Evolutionary conservation across 768 basidiomycete genomes (phyloP).

Genomic region (Antrodiella citrinella): DNA sequence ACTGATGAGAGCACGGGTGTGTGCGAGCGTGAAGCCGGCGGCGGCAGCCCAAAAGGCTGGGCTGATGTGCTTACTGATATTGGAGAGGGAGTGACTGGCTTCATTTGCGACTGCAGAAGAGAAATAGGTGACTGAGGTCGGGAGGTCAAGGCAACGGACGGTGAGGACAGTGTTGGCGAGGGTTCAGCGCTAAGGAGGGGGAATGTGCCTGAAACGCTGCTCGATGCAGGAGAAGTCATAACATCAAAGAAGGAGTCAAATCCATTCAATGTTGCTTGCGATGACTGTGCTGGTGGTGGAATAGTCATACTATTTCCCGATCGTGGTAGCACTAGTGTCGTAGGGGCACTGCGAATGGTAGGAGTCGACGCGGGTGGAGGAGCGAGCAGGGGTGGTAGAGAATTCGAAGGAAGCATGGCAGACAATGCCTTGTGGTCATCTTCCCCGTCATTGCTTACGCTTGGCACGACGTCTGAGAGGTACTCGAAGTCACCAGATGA

Average conservation of each 20-base stretch:
- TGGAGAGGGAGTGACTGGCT: conserved; percentile 9
- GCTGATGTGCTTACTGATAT: neutral
- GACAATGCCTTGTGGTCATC: conserved; percentile 31
- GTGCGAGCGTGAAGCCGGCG: neutral
- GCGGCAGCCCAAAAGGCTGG: neutral
- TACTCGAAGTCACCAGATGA: conserved; percentile 80
- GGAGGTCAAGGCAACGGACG: neutral
- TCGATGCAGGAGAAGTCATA: neutral
- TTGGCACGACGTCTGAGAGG: conserved; percentile 60
- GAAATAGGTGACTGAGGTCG: neutral
- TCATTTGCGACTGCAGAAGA: neutral
- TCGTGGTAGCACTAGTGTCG: neutral
- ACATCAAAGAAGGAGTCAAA: neutral
- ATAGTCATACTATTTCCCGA: neutral
- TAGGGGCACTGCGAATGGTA: neutral
- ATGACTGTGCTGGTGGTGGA: neutral
- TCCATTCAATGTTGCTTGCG: neutral
- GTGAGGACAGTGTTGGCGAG: neutral
- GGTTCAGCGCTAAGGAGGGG: neutral
- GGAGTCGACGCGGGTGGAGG: conserved; percentile 8
- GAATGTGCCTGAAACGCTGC: neutral
- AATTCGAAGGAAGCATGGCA: conserved; percentile 33
- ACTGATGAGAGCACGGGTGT: conserved; percentile 14
- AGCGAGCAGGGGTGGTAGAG: conserved; percentile 20
- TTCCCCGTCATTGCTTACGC: conserved; percentile 33